phyloP scores from a whole-genome alignment of 2,329 filamentous ascomycete species.

The Xylaria sp. region DNA sequence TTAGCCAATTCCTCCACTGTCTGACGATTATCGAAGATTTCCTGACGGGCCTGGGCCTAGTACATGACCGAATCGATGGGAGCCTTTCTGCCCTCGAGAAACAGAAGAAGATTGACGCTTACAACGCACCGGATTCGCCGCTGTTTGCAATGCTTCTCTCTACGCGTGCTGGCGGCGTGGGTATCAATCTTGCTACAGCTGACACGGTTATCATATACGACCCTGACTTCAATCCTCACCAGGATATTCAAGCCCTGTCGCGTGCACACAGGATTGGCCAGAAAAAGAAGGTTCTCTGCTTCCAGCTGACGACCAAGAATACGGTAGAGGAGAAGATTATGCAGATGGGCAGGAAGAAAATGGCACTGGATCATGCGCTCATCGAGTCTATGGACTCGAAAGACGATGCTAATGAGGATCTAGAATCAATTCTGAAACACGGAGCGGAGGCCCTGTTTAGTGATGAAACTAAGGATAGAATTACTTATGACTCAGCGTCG shows the following conservation, averaged over 20 bases:
- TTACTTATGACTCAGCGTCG: slow-evolving; percentile 77
- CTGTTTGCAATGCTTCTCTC: slow-evolving; percentile 92
- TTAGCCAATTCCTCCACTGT: slow-evolving; percentile 92
- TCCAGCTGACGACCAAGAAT: slow-evolving; percentile 87
- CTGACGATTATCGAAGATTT: slow-evolving; percentile 93
- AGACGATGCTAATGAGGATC: slow-evolving; percentile 75
- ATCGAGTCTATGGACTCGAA: slow-evolving; percentile 89
- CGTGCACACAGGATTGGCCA: slow-evolving; percentile 96
- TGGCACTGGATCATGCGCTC: slow-evolving; percentile 91
- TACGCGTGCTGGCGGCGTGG: slow-evolving; percentile 92
- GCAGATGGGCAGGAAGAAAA: slow-evolving; percentile 92
- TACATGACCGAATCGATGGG: slow-evolving; percentile 85
- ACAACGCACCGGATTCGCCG: slow-evolving; percentile 80
- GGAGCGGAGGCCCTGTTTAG: slow-evolving; percentile 86
- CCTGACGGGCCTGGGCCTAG: slow-evolving; percentile 71
- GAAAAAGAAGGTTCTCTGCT: slow-evolving; percentile 92
- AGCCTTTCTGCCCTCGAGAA: slow-evolving; percentile 79
- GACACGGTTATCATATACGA: slow-evolving; percentile 98
- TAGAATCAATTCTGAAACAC: slow-evolving; percentile 85
- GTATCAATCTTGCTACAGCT: slow-evolving; percentile 94
- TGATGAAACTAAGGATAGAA: slow-evolving; percentile 71
- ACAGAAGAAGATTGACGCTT: slow-evolving; percentile 91
- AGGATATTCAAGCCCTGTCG: slow-evolving; percentile 94
- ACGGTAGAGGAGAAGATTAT: slow-evolving; percentile 95
- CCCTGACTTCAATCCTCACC: slow-evolving; percentile 96